Base-by-base conservation (phyloP, 805 yeast genomes). In the Suhomyces faveliae region DNA sequence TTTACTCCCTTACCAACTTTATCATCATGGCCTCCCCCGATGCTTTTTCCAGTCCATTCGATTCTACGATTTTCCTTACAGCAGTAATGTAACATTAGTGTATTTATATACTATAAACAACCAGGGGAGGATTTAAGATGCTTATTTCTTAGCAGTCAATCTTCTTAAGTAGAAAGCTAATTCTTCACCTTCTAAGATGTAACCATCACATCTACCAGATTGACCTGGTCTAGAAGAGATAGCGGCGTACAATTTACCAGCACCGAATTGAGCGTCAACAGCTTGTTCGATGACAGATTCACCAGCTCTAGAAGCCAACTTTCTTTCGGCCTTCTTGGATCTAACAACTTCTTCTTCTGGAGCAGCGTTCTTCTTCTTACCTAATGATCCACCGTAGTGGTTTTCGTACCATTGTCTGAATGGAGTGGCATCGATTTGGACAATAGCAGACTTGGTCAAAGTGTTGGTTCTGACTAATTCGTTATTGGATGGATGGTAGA, bases 141-240 rank as follows among this genome's bases (percentile, higher is more conserved):
- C 49, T 85, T 90, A 92, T 87, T 92, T 94, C 91, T 94, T 92
- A 76, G 97, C 95, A 78, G 96, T 85, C 80, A 94, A 84, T 89
- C 96, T 92, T 87, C 96, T 90, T 78, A 94, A 86, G 96, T 94
- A 94, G 96, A 94, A 94, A 77, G 98, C 98, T 79, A 94, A 89
- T 83, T 94, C 99, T 78, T 94, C 99, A 81, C 99, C 99, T 85
- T 94, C 99, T 77, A 94, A 88, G 81, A 94, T 87, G 95, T 94
- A 94, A 81, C 99, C 99, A 78, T 94, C 99, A 81, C 90, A 86
- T 84, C 99, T 95, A 80, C 99, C 99, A 64, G 96, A 87, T 85
- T 94, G 99, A 79, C 99, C 99, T 77, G 99, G 99, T 85, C 99
- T 90, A 52, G 99, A 94, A 63, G 99, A 90, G 75, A 94, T 89